Evolutionary conservation across 164 flowering plant species (phyloP), one percentile per base, ranked within the genome.

Genomic region (Umbellularia californica): DNA sequence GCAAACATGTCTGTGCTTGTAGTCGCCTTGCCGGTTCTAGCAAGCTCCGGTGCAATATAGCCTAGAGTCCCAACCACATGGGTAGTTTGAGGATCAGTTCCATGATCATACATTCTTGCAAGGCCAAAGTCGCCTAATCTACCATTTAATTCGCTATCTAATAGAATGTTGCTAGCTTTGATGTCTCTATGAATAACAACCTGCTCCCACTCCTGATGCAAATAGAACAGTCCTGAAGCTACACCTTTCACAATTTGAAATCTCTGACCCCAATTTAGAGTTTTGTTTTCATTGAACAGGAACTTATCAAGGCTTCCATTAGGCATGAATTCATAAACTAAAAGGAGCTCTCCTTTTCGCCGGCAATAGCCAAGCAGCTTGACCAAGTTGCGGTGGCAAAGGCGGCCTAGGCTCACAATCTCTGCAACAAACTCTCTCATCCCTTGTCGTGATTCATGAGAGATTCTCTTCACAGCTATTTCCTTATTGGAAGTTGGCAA

Each of bases 401-500:
- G 65, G 22, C 76, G 73, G 22, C 83, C 79, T 28, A 81, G 65
- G 69, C 79, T 78, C 1, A 58, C 63, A 25, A 81, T 75, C 55
- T 81, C 83, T 17, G 83, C 72, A 0, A 78, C 62, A 33, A 81
- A 81, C n/a, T 78, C 76, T 15, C 58, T 72, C 77, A 81, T 73
- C 25, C 83, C 81, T 51, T 81, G 81, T 51, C 41, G 66, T 1
- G 83, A 78, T n/a, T 78, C 76, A 70, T 81, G 83, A 0, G 81
- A 75, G 13, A 81, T 71, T 47, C 55, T 77, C 79, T 78, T 81
- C 27, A 78, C 76, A 1, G 79, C 83, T 47, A 81, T 70, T 50
- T 77, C 70, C 1, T 55, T 60, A 33, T 64, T 30, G 33, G 79
- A 68, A 15, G 3, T 23, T 13, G 74, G 78, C 50, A 81, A n/a